A percentile compares a stretch with the other conserved stretches of the same genome.
phyloP scores from a whole-genome alignment of 345 rosid genomes.

The Hibiscus trionum region DNA sequence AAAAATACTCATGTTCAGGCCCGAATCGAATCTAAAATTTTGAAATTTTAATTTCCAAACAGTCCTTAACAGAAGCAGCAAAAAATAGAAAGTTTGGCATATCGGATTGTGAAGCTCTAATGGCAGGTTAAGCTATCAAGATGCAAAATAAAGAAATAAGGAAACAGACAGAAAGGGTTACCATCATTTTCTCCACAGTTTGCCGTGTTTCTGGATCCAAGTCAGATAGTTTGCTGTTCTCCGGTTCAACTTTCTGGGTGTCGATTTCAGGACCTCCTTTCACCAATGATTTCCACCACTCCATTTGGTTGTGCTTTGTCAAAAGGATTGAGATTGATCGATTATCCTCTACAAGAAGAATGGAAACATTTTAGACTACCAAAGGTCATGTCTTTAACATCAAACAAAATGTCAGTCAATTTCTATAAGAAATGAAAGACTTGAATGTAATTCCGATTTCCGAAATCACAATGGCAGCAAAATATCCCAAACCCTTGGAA shows the following conservation, averaged over 20 bases:
- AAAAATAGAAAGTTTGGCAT: not conserved
- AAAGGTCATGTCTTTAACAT: not conserved
- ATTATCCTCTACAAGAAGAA: slow-evolving; percentile 51
- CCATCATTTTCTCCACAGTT: slow-evolving; percentile 92
- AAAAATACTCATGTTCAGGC: too few species aligned
- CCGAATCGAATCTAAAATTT: too few species aligned
- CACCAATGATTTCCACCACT: slow-evolving; percentile 85
- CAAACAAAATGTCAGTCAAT: not conserved
- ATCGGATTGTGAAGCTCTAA: not conserved
- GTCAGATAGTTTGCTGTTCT: slow-evolving; percentile 74
- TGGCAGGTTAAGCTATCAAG: not conserved
- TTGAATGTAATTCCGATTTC: not conserved
- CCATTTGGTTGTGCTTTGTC: slow-evolving; percentile 89
- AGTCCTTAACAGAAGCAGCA: too few species aligned
- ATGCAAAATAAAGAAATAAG: not conserved
- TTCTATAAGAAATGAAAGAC: not conserved
- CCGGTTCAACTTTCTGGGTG: slow-evolving; percentile 93
- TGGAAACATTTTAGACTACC: not conserved
- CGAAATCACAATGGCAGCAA: not conserved
- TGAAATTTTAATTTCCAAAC: too few species aligned
- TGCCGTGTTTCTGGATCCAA: slow-evolving; percentile 72
- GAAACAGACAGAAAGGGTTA: slow-evolving; percentile 15
- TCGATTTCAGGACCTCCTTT: slow-evolving; percentile 84
- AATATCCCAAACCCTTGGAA: not conserved
- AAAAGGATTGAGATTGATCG: slow-evolving; percentile 51